These are phyloP conservation scores for Phaffia tasmanica DNA, from an alignment of 768 basidiomycete genomes.

Conservation along the genomic window DNA sequence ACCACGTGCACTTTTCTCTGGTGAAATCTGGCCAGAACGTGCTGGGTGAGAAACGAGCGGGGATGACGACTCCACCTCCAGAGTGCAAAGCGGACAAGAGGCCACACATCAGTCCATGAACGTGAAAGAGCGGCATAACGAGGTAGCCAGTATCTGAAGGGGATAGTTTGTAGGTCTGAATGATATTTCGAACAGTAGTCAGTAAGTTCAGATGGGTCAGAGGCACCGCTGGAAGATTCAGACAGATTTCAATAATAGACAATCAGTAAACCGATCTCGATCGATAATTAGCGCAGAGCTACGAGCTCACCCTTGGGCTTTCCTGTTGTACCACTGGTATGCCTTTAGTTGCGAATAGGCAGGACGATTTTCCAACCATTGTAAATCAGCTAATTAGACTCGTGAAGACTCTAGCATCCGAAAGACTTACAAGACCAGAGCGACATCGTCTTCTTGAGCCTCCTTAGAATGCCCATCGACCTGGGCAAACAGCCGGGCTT, in stretches of 20 bases:
- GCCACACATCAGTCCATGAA: conserved; percentile 52
- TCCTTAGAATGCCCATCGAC: conserved; percentile 2
- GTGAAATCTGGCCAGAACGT: conserved; percentile 46
- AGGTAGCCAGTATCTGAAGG: conserved; percentile 35
- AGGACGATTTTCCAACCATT: neutral
- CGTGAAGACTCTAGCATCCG: neutral
- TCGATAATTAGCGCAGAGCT: neutral
- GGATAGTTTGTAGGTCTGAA: conserved; percentile 36
- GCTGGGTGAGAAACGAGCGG: conserved; percentile 47
- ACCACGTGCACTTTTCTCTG: conserved; percentile 45
- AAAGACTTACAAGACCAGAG: conserved; percentile 42
- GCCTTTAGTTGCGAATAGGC: conserved; percentile 27
- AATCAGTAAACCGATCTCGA: neutral
- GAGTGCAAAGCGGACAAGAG: conserved; percentile 50
- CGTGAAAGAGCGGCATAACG: conserved; percentile 51
- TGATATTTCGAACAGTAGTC: conserved; percentile 36
- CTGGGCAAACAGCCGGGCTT: conserved; percentile 13
- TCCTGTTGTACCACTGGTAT: conserved; percentile 53
- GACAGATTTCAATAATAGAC: neutral
- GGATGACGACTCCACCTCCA: conserved; percentile 50
- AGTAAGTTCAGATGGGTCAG: conserved; percentile 37
- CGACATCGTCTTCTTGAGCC: conserved; percentile 41
- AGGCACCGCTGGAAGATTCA: conserved; percentile 38
- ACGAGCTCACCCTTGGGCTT: conserved; percentile 45
- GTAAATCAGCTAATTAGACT: neutral